Conservation (phyloP, 192 early-diverging fungal species). For the Blastocladiella britannica region DNA sequence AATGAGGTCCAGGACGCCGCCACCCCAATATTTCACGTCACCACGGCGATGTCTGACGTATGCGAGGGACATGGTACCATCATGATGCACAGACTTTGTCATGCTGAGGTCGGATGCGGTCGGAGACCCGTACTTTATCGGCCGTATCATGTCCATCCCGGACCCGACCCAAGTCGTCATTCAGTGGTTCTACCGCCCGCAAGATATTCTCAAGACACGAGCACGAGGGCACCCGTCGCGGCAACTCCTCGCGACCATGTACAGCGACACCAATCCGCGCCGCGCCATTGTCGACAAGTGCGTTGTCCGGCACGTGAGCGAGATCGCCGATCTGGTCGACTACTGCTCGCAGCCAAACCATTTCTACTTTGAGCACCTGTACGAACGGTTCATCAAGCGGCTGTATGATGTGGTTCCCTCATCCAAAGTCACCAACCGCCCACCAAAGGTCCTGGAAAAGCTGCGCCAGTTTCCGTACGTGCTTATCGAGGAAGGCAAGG, state of each 20-base stretch:
- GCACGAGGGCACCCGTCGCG: constrained; percentile 47
- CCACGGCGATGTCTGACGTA: too few species aligned
- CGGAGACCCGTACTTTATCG: constrained; percentile 57
- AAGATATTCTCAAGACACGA: constrained; percentile 47
- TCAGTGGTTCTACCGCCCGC: constrained; percentile 54
- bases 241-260: constrained; percentile 65
- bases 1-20: too few species aligned
- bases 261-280: constrained; percentile 65
- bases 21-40: too few species aligned
- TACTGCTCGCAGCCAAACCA: constrained; percentile 41
- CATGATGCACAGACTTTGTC: constrained; percentile 70
- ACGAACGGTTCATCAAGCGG: constrained; percentile 72
- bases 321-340: constrained; percentile 36
- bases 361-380: constrained; percentile 75
- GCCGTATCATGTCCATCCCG: constrained; percentile 57
- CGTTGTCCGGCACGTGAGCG: constrained; percentile 39
- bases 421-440: constrained; percentile 55
- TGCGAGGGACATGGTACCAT: too few species aligned
- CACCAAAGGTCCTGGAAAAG: constrained; percentile 41
- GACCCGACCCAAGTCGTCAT: constrained; percentile 32
- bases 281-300: constrained; percentile 64
- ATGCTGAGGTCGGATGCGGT: constrained; percentile 48
- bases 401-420: constrained; percentile 72
- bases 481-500: constrained; percentile 65
- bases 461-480: constrained; percentile 60